phyloP scores from a whole-genome alignment of 139 green algal species.

The Haematococcus lacustris region DNA sequence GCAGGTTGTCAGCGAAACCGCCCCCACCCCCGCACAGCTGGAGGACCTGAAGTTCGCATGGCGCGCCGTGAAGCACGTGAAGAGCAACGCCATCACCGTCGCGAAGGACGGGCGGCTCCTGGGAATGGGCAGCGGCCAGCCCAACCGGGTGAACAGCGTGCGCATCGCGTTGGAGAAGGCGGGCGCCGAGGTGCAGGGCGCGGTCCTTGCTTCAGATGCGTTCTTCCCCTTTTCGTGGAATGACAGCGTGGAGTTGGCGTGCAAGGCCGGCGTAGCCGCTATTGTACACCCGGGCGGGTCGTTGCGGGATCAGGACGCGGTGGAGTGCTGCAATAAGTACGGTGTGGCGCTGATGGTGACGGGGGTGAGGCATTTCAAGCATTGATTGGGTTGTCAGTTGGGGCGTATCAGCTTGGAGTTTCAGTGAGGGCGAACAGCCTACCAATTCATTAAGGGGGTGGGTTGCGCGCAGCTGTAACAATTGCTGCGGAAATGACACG shows the following conservation, averaged over 20 bases:
- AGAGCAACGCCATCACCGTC: constrained; percentile 97
- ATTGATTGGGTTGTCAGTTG: too few species aligned
- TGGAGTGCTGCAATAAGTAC: constrained; percentile 99
- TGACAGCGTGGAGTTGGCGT: constrained; percentile 93
- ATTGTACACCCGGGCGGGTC: constrained; percentile 94
- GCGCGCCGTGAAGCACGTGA: constrained; percentile 94
- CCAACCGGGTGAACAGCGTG: constrained; percentile 55
- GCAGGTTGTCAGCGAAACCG: background rate
- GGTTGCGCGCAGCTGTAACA: too few species aligned
- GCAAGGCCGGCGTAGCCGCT: constrained; percentile 80
- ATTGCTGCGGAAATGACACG: too few species aligned
- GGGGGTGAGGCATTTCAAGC: constrained; percentile 90
- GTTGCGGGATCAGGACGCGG: constrained; percentile 79
- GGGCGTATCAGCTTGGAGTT: too few species aligned
- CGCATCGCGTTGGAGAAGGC: constrained; percentile 95
- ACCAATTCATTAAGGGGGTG: too few species aligned
- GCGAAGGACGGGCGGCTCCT: constrained; percentile 86
- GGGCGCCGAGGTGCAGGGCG: constrained; percentile 59
- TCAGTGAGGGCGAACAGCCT: too few species aligned
- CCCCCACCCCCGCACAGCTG: constrained; percentile 47
- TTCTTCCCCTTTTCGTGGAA: constrained; percentile 98
- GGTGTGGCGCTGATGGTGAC: constrained; percentile 90
- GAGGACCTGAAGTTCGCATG: constrained; percentile 95
- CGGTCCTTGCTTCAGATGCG: constrained; percentile 90
- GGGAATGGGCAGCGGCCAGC: constrained; percentile 96